These are phyloP conservation scores for Saccharomyces paradoxus DNA, from an alignment of 805 yeast species.

Conservation along the genomic window DNA sequence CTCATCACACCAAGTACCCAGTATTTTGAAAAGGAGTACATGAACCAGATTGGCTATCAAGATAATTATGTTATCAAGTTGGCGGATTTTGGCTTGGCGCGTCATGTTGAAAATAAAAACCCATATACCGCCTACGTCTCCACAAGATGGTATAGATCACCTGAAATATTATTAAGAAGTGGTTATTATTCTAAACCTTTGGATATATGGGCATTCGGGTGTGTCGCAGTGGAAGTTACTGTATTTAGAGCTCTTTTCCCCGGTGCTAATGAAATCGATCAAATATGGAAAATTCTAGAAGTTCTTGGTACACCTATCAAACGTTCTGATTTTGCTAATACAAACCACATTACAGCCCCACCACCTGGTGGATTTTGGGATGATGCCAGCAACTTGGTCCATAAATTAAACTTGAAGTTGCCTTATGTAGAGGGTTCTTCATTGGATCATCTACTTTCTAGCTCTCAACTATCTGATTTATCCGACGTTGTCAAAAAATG, in stretches of 20 bases:
- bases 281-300: slow-evolving; percentile 57
- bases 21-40: slow-evolving; percentile 38
- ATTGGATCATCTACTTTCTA: slow-evolving; percentile 39
- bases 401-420: slow-evolving; percentile 45
- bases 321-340: slow-evolving; percentile 10
- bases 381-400: slow-evolving; percentile 47
- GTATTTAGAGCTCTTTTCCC: slow-evolving; percentile 76
- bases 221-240: slow-evolving; percentile 66
- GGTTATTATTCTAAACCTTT: slow-evolving; percentile 57
- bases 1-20: slow-evolving; percentile 52
- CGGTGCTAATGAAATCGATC: slow-evolving; percentile 73
- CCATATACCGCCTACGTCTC: slow-evolving; percentile 71
- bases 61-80: slow-evolving; percentile 56
- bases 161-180: slow-evolving; percentile 65
- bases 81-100: slow-evolving; percentile 75
- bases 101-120: slow-evolving; percentile 44
- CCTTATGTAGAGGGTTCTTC: slow-evolving; percentile 48
- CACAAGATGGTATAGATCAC: slow-evolving; percentile 82
- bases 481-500: slow-evolving; percentile 36
- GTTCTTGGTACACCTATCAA: slow-evolving; percentile 66
- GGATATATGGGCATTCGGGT: slow-evolving; percentile 84
- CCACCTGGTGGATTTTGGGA: slow-evolving; percentile 73
- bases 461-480: slow-evolving; percentile 35
- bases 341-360: slow-evolving; percentile 15
- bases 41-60: slow-evolving; percentile 16